These are phyloP conservation scores for Ceratocystis destructans DNA, from an alignment of 2,329 filamentous ascomycete genomes.

Conservation along the genomic window DNA sequence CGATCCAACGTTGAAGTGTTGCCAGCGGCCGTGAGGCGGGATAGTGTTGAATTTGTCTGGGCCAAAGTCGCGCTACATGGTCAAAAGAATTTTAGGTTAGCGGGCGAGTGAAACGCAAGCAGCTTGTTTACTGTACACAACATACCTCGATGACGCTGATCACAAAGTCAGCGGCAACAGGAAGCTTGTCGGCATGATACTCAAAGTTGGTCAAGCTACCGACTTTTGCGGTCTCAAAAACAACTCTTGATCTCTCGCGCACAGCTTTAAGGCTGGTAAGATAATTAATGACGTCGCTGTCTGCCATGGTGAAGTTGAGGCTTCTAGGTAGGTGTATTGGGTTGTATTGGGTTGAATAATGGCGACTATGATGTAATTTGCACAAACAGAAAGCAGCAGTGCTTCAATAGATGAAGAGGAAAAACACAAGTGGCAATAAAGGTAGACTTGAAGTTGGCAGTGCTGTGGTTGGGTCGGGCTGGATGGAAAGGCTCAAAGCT, in stretches of 20 bases:
- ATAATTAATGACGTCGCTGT: slow-evolving; percentile 23
- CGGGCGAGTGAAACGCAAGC: not conserved
- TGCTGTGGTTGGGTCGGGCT: not conserved
- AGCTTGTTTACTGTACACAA: not conserved
- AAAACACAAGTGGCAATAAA: not conserved
- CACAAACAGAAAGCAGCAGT: not conserved
- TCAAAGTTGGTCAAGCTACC: slow-evolving; percentile 32
- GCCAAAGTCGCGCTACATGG: slow-evolving; percentile 35
- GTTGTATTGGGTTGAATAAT: not conserved
- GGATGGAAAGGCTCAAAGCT: not conserved
- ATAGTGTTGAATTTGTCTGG: slow-evolving; percentile 34
- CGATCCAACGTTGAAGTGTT: slow-evolving; percentile 47
- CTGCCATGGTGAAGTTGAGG: slow-evolving; percentile 9
- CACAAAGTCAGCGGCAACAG: slow-evolving; percentile 31
- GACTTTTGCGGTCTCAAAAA: slow-evolving; percentile 28
- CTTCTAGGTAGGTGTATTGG: too few relatives aligned
- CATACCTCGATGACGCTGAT: slow-evolving; percentile 31
- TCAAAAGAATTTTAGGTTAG: not conserved
- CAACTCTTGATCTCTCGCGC: slow-evolving; percentile 26
- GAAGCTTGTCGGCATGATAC: slow-evolving; percentile 29
- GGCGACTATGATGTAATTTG: not conserved
- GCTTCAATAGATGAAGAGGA: not conserved
- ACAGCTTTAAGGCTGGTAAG: slow-evolving; percentile 28
- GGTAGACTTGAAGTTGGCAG: not conserved
- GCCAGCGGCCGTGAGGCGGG: slow-evolving; percentile 45